phyloP scores from a whole-genome alignment of 768 basidiomycete genomes.

The Myochromella boudieri region DNA sequence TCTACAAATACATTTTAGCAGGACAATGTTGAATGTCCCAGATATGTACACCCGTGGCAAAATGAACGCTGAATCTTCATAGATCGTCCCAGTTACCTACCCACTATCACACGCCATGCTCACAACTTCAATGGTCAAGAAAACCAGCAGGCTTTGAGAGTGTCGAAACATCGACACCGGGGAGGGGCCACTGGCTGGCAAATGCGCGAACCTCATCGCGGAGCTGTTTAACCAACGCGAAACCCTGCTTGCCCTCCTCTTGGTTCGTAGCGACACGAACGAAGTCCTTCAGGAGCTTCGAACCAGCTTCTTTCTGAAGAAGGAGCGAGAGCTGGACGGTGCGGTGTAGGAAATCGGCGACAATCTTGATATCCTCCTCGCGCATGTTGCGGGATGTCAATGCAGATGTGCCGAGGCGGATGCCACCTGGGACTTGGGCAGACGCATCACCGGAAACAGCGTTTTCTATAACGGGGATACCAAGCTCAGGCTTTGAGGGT shows the following conservation, averaged over 20 bases:
- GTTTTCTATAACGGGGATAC: constrained; percentile 59
- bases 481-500: not conserved
- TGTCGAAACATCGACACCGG: constrained; percentile 65
- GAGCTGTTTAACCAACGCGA: constrained; percentile 68
- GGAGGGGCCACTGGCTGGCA: constrained; percentile 88
- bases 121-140: constrained; percentile 15
- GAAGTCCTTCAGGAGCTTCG: constrained; percentile 96
- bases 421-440: constrained; percentile 94
- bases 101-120: not conserved
- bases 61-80: constrained; percentile 59
- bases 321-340: constrained; percentile 87
- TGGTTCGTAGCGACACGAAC: constrained; percentile 73
- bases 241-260: constrained; percentile 71
- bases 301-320: constrained; percentile 93
- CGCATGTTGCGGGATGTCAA: constrained; percentile 93
- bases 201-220: constrained; percentile 80
- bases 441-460: constrained; percentile 96
- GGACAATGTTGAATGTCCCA: constrained; percentile 60
- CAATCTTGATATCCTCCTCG: constrained; percentile 82
- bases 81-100: constrained; percentile 1
- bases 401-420: constrained; percentile 93
- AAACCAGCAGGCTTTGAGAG: constrained; percentile 63
- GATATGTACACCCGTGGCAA: constrained; percentile 23
- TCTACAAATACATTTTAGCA: constrained; percentile 17
- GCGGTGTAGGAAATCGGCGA: constrained; percentile 91